phyloP scores from a whole-genome alignment of 331 rosid genomes.

The Saraca asoca region DNA sequence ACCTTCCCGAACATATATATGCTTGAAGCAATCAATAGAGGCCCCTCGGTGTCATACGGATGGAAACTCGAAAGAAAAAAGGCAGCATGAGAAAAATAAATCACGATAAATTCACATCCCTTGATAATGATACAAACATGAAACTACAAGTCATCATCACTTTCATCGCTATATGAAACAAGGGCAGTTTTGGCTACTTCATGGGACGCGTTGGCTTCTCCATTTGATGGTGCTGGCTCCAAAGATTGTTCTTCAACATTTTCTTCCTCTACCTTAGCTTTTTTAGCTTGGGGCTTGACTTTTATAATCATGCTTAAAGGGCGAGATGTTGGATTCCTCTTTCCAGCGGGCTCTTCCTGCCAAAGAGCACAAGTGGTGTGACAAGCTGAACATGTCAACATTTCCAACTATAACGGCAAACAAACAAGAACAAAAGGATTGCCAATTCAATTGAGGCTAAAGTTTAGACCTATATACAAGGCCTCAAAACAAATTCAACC shows the following conservation, averaged over 20 bases:
- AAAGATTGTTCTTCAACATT: constrained; percentile 42
- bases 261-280: constrained; percentile 56
- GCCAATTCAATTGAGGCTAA: constrained; percentile 4
- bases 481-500: neutral
- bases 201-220: constrained; percentile 34
- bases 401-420: neutral
- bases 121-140: constrained; percentile 1
- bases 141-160: constrained; percentile 60
- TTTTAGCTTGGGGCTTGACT: constrained; percentile 79
- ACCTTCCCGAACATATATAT: neutral
- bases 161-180: constrained; percentile 84
- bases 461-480: neutral
- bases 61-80: neutral
- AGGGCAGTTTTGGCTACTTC: constrained; percentile 52
- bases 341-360: constrained; percentile 72
- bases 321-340: constrained; percentile 55
- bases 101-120: constrained; percentile 1
- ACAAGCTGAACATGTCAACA: constrained; percentile 16
- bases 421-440: neutral
- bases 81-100: neutral
- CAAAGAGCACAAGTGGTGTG: constrained; percentile 20
- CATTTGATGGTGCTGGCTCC: constrained; percentile 37
- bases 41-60: constrained; percentile 1
- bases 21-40: neutral
- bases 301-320: constrained; percentile 65